These are phyloP conservation scores for Talaromyces sp. DNA, from an alignment of 2,329 filamentous ascomycete genomes.

Conservation along the genomic window DNA sequence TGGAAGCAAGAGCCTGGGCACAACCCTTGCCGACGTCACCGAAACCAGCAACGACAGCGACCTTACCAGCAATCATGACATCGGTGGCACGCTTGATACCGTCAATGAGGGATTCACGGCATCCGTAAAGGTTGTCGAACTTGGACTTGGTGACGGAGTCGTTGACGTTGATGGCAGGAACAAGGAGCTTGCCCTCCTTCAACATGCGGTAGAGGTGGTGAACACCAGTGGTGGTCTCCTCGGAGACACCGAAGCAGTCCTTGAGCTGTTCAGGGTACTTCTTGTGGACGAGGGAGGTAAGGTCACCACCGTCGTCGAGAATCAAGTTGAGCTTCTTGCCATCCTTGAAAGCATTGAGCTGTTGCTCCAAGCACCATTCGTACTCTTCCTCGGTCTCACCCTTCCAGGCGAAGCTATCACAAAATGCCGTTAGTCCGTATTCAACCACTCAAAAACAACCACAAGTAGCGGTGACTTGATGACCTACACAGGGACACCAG, in stretches of 20 bases:
- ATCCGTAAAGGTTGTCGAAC: constrained; percentile 99
- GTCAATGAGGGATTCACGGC: constrained; percentile 96
- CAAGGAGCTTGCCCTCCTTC: constrained; percentile 81
- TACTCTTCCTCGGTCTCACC: constrained; percentile 99
- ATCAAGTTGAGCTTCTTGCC: constrained; percentile 96
- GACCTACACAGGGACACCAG: constrained; percentile 74
- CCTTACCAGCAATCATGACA: constrained; percentile 99
- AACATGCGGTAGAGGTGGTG: constrained; percentile 99
- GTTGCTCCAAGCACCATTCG: constrained; percentile 99
- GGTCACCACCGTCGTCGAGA: constrained; percentile 96
- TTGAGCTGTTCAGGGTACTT: constrained; percentile 99
- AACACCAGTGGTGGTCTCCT: constrained; percentile 99
- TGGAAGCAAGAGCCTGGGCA: constrained; percentile 88
- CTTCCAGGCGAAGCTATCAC: constrained; percentile 62
- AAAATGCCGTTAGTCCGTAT: background rate
- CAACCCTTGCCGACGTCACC: constrained; percentile 99
- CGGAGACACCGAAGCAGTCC: constrained; percentile 95
- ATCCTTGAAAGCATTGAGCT: constrained; percentile 94
- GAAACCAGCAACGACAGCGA: constrained; percentile 94
- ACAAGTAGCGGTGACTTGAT: too few species aligned
- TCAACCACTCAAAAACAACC: background rate
- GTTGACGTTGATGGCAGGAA: constrained; percentile 98
- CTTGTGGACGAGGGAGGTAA: constrained; percentile 91
- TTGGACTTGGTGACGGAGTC: constrained; percentile 99
- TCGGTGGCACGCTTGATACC: constrained; percentile 99